Percentiles rank a stretch among this genome's conserved stretches.
Evolutionary conservation across 495 filamentous ascomycete genomes (phyloP).

Genomic region (Annulohypoxylon maeteangense): DNA sequence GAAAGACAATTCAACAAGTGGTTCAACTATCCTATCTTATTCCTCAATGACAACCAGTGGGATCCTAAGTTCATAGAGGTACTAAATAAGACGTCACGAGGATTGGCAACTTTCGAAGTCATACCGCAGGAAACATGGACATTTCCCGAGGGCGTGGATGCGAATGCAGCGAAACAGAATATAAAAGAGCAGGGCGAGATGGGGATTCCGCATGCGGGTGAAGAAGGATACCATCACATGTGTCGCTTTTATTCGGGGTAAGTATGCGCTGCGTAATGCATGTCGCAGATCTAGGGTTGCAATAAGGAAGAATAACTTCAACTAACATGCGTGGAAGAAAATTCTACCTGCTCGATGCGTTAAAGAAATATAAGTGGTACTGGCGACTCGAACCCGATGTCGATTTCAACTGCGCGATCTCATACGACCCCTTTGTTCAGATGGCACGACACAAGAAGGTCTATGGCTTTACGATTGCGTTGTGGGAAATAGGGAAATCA

Average conservation of each 20-base stretch:
- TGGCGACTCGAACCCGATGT: constrained; percentile 57
- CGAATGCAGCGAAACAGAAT: constrained; percentile 80
- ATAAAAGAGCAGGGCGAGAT: constrained; percentile 86
- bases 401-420: constrained; percentile 56
- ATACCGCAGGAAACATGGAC: constrained; percentile 87
- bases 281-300: not conserved
- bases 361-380: constrained; percentile 54
- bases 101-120: constrained; percentile 81
- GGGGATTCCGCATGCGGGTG: constrained; percentile 94
- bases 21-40: constrained; percentile 97
- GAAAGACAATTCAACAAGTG: constrained; percentile 97
- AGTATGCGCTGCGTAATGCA: constrained; percentile 28
- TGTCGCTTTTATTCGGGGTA: constrained; percentile 98
- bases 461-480: constrained; percentile 56
- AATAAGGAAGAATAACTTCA: not conserved
- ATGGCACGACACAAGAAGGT: constrained; percentile 58
- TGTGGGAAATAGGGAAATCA: constrained; percentile 56
- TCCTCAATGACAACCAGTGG: constrained; percentile 89
- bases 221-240: constrained; percentile 98
- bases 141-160: constrained; percentile 87
- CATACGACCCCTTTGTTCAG: constrained; percentile 57
- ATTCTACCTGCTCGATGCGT: constrained; percentile 47
- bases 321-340: constrained; percentile 63
- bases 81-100: constrained; percentile 82
- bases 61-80: constrained; percentile 84